Percentiles rank a stretch among this genome's conserved stretches.
These are phyloP conservation scores for Auxenochlorella pyrenoidosa DNA, from an alignment of 139 green algal genomes.

Conservation along the genomic window DNA sequence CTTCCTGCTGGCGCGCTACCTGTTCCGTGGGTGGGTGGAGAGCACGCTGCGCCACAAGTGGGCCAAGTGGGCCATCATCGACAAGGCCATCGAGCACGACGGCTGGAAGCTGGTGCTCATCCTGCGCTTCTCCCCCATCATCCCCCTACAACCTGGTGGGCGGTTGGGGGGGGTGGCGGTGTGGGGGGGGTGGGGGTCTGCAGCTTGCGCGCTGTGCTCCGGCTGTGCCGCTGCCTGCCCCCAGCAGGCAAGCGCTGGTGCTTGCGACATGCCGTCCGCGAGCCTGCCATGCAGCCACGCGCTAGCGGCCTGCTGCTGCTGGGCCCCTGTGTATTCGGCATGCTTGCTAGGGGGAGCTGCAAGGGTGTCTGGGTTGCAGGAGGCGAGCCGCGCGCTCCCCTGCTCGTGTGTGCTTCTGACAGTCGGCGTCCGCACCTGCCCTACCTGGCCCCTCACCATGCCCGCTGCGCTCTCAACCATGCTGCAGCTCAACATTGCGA, in stretches of 20 bases:
- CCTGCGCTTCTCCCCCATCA: constrained; percentile 60
- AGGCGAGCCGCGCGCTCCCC: too few species aligned
- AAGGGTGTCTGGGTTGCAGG: too few species aligned
- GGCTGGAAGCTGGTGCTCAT: constrained; percentile 75
- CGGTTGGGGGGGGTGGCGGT: neutral
- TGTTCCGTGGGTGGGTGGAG: constrained; percentile 60
- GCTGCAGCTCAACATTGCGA: constrained; percentile 65
- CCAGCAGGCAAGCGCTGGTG: neutral
- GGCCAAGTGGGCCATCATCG: constrained; percentile 62
- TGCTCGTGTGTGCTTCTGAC: too few species aligned
- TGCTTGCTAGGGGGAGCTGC: too few species aligned
- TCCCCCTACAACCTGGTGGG: constrained; percentile 56
- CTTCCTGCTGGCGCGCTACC: constrained; percentile 67
- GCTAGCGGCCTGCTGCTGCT: too few species aligned
- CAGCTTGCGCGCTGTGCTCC: too few species aligned
- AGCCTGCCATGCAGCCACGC: neutral
- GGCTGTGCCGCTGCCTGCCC: neutral
- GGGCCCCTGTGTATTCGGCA: too few species aligned
- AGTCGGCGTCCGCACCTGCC: too few species aligned
- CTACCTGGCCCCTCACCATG: too few species aligned
- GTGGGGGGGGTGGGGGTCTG: too few species aligned
- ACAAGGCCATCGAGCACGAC: constrained; percentile 66
- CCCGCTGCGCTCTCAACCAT: neutral
- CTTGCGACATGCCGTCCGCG: neutral
- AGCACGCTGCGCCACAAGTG: constrained; percentile 53